Conservation (phyloP, 352 stramenopile genomes). For the Globisporangium middletonii region DNA sequence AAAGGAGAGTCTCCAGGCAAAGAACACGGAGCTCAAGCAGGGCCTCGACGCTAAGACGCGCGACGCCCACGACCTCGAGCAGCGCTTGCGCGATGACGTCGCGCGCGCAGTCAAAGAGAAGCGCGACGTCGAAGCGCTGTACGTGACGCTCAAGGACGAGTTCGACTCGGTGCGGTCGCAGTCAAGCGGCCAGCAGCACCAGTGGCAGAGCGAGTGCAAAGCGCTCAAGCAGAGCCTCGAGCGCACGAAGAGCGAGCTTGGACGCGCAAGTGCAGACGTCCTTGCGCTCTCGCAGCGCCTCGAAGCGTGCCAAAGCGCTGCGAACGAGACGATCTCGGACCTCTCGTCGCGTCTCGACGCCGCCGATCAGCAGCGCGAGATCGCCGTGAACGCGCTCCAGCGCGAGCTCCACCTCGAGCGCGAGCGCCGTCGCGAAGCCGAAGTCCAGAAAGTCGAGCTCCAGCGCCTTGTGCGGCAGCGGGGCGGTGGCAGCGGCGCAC, state of each 20-base stretch:
- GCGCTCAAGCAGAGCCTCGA: constrained; percentile 45
- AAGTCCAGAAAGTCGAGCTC: constrained; percentile 58
- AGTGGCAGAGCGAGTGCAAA: constrained; percentile 41
- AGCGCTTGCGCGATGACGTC: constrained; percentile 43
- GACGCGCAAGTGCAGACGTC: constrained; percentile 33
- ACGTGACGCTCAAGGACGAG: constrained; percentile 47
- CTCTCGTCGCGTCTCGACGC: constrained; percentile 37
- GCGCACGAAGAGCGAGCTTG: constrained; percentile 47
- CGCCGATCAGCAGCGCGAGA: constrained; percentile 51
- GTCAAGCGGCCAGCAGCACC: constrained; percentile 26
- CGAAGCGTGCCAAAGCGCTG: constrained; percentile 42
- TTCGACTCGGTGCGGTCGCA: constrained; percentile 35
- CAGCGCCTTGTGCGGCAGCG: constrained; percentile 39
- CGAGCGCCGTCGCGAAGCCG: constrained; percentile 44
- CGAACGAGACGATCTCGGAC: constrained; percentile 62
- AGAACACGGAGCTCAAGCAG: constrained; percentile 50
- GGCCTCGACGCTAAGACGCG: constrained; percentile 40
- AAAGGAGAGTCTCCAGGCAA: constrained; percentile 51
- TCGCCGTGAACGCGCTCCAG: constrained; percentile 26
- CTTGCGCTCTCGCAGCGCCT: constrained; percentile 40
- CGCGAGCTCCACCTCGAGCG: constrained; percentile 55
- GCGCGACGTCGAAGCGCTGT: constrained; percentile 43
- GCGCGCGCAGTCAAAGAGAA: constrained; percentile 41
- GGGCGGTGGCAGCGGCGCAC: neutral
- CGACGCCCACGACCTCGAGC: constrained; percentile 47